Percentiles rank a stretch among this genome's conserved stretches.
These are phyloP conservation scores for Colletotrichum abscissum DNA, from an alignment of 2,329 filamentous ascomycete species.

Conservation along the genomic window DNA sequence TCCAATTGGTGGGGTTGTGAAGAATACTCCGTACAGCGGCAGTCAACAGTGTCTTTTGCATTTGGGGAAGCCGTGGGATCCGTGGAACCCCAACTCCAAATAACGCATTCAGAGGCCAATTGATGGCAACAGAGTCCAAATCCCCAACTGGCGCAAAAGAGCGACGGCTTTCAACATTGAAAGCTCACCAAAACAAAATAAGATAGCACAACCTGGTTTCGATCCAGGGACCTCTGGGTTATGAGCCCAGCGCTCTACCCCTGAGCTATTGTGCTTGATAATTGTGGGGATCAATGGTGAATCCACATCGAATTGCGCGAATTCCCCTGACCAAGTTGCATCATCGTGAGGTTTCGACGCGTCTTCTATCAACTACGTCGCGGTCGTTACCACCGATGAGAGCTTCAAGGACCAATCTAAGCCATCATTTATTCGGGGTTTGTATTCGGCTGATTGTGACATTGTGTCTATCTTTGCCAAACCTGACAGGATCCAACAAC, in stretches of 20 bases:
- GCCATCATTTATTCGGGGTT: too few relatives aligned
- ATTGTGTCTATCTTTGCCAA: too few relatives aligned
- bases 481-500: too few relatives aligned
- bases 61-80: neutral
- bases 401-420: neutral
- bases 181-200: neutral
- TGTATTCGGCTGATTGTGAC: rapidly evolving
- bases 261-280: neutral
- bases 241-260: slow-evolving; percentile 57
- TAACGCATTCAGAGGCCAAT: neutral
- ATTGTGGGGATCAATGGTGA: neutral
- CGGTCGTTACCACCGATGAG: neutral
- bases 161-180: neutral
- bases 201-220: neutral
- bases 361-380: neutral
- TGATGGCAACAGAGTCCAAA: neutral
- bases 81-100: neutral
- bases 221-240: slow-evolving; percentile 8
- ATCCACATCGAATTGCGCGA: neutral
- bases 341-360: neutral
- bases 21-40: too few relatives aligned
- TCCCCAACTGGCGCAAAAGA: neutral
- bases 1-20: neutral
- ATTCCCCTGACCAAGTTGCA: neutral
- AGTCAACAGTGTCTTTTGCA: too few relatives aligned